These are phyloP conservation scores for Talaromyces sp. DNA, from an alignment of 2,329 filamentous ascomycete genomes.

Conservation along the genomic window DNA sequence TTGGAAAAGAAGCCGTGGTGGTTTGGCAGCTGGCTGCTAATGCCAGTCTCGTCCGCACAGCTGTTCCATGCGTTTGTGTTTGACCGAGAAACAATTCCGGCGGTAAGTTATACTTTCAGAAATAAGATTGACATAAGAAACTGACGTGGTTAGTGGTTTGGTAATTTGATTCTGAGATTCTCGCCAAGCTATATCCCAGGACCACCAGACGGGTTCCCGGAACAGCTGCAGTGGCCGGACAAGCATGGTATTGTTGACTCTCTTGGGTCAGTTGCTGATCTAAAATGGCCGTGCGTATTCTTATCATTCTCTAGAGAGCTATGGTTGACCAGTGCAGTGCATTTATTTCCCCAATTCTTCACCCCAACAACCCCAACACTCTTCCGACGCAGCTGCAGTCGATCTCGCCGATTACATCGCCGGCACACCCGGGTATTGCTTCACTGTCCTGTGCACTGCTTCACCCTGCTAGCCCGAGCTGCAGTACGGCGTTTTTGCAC, in stretches of 20 bases:
- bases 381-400: constrained; percentile 59
- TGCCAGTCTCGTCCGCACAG: constrained; percentile 70
- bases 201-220: constrained; percentile 63
- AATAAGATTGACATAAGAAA: not conserved
- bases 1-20: constrained; percentile 68
- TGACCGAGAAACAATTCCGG: constrained; percentile 67
- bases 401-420: constrained; percentile 71
- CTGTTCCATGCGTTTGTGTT: constrained; percentile 71
- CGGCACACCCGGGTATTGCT: constrained; percentile 80
- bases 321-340: constrained; percentile 41
- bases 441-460: constrained; percentile 83
- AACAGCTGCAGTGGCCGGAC: constrained; percentile 65
- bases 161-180: constrained; percentile 61
- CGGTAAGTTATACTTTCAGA: constrained; percentile 37
- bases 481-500: constrained; percentile 76
- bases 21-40: constrained; percentile 79
- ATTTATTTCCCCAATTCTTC: constrained; percentile 80
- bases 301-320: not conserved
- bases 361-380: constrained; percentile 58
- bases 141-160: constrained; percentile 42
- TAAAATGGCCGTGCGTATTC: constrained; percentile 71
- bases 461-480: constrained; percentile 83
- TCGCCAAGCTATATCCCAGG: constrained; percentile 74
- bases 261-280: constrained; percentile 70
- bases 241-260: constrained; percentile 73